Conservation (phyloP, 2,329 filamentous ascomycete genomes). For the Furcasterigmium sp. region DNA sequence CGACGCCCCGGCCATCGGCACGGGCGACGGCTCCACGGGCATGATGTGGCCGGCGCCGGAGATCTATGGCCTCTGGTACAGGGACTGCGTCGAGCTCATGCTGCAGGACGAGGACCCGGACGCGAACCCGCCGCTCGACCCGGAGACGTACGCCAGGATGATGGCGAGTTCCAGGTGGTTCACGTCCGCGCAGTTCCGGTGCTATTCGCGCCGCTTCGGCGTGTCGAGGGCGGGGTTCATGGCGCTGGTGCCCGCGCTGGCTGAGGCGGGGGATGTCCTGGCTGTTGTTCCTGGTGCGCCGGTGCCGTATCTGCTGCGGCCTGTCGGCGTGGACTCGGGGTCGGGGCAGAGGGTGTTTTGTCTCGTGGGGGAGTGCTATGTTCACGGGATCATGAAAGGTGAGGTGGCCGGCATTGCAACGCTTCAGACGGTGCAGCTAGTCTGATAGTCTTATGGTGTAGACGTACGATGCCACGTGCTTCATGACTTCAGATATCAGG, state of each 20-base stretch:
- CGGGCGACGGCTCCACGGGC: neutral
- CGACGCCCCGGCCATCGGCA: neutral
- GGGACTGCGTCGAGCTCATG: neutral
- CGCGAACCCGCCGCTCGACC: neutral
- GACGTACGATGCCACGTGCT: no score
- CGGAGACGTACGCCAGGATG: neutral
- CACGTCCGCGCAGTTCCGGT: neutral
- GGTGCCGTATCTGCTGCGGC: neutral
- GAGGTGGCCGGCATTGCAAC: no score
- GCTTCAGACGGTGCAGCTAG: no score
- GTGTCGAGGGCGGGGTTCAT: neutral
- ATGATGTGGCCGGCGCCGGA: slow-evolving; percentile 1
- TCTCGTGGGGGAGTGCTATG: slow-evolving; percentile 3
- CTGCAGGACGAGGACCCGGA: neutral
- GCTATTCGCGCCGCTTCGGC: neutral
- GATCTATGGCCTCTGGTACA: neutral
- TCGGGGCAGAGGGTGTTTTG: neutral
- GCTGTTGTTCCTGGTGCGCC: neutral
- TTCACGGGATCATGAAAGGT: slow-evolving; percentile 8
- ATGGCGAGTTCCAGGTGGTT: neutral
- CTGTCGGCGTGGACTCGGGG: neutral
- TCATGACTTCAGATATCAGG: no score
- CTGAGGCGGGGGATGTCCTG: neutral
- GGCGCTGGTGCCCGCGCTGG: neutral
- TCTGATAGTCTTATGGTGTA: no score